A percentile compares a stretch with the other conserved stretches of the same genome.
Evolutionary conservation across 495 filamentous ascomycete species (phyloP).

Genomic region (Penicillium ochrochloron): DNA sequence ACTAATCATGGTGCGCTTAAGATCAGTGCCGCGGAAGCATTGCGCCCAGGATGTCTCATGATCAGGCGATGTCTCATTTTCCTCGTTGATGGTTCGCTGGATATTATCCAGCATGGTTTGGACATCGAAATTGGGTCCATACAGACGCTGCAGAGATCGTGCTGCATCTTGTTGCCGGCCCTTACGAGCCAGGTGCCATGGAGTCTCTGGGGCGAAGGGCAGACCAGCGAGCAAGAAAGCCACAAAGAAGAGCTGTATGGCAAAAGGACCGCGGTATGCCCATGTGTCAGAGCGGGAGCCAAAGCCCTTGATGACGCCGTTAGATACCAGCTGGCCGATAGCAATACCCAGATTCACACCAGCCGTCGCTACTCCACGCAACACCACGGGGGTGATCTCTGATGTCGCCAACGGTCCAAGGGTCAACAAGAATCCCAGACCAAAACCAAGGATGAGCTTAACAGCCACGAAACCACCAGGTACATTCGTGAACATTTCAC

Average conservation of each 20-base stretch:
- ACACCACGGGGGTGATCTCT: background rate
- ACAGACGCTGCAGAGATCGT: background rate
- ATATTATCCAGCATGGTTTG: background rate
- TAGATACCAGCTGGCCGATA: background rate
- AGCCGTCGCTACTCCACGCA: background rate
- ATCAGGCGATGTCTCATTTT: background rate
- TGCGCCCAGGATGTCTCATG: background rate
- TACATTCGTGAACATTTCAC: background rate
- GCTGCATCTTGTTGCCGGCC: background rate
- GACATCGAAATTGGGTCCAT: background rate
- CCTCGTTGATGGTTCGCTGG: background rate
- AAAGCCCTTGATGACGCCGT: constrained; percentile 2
- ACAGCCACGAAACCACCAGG: background rate
- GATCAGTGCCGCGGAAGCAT: background rate
- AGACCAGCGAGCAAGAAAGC: background rate
- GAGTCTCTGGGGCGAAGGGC: background rate
- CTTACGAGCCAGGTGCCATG: background rate
- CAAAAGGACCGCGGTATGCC: background rate
- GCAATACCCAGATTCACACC: background rate
- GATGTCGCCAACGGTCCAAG: background rate
- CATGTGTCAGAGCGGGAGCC: background rate
- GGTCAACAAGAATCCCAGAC: background rate
- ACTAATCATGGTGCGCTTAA: background rate
- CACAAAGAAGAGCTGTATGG: constrained; percentile 3
- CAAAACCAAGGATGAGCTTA: background rate